Percentiles rank a stretch among this genome's conserved stretches.
phyloP scores from a whole-genome alignment of 306 rosid genomes.

The Dalbergia cochinchinensis region DNA sequence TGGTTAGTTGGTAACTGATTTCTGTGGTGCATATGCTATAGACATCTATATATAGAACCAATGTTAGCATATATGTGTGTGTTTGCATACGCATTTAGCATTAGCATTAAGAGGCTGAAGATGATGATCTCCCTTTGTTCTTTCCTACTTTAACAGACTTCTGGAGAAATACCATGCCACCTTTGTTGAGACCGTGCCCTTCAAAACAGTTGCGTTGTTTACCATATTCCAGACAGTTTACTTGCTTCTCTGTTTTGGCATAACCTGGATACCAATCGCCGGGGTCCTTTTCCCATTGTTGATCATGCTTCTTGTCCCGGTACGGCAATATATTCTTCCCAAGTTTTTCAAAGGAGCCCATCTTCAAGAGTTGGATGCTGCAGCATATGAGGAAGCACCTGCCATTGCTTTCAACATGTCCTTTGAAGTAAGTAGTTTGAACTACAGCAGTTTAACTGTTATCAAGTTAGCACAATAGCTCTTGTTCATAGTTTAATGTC shows the following conservation, averaged over 20 bases:
- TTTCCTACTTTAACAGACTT: conserved; percentile 62
- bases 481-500: conserved; percentile 31
- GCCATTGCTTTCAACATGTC: conserved; percentile 82
- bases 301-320: conserved; percentile 99
- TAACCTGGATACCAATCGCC: conserved; percentile 97
- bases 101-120: conserved; percentile 18
- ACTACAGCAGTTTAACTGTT: conserved; percentile 18
- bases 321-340: conserved; percentile 84
- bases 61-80: conserved; percentile 13
- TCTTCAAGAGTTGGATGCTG: conserved; percentile 94
- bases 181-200: conserved; percentile 87
- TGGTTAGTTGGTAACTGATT: conserved; percentile 24
- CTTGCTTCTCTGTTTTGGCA: conserved; percentile 87
- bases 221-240: conserved; percentile 89
- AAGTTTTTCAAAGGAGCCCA: conserved; percentile 84
- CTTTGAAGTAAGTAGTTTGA: conserved; percentile 67
- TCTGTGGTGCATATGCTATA: background rate
- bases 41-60: background rate
- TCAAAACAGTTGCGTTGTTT: conserved; percentile 78
- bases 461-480: background rate
- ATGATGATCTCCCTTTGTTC: conserved; percentile 55
- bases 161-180: conserved; percentile 84
- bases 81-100: background rate
- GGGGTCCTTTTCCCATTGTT: conserved; percentile 93
- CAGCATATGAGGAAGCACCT: conserved; percentile 89